A percentile compares a stretch with the other conserved stretches of the same genome.
These are phyloP conservation scores for Metschnikowia rubicola DNA, from an alignment of 805 yeast genomes.

Conservation along the genomic window DNA sequence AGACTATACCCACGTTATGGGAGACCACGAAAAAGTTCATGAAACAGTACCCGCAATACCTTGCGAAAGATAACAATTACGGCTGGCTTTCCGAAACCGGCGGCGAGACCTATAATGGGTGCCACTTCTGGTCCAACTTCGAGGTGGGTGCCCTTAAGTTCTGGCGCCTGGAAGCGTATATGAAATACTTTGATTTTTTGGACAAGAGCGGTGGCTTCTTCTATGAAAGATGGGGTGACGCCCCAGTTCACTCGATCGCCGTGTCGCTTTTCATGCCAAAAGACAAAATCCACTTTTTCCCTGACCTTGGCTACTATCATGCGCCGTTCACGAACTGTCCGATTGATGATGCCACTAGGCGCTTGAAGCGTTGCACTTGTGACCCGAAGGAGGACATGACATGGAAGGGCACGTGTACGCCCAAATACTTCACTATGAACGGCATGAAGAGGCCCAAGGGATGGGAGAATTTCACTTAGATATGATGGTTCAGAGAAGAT, in stretches of 20 bases:
- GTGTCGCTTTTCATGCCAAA: slow-evolving; percentile 71
- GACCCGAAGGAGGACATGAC: slow-evolving; percentile 70
- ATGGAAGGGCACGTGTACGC: slow-evolving; percentile 68
- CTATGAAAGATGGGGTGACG: slow-evolving; percentile 92
- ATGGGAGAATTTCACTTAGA: slow-evolving; percentile 54
- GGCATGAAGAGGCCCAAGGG: slow-evolving; percentile 59
- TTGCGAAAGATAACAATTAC: slow-evolving; percentile 38
- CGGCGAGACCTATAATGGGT: slow-evolving; percentile 71
- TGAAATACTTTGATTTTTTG: slow-evolving; percentile 58
- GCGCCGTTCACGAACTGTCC: slow-evolving; percentile 83
- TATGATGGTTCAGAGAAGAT: too few relatives aligned
- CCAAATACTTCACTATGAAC: slow-evolving; percentile 54
- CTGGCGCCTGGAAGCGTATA: slow-evolving; percentile 72
- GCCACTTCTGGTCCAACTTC: slow-evolving; percentile 91
- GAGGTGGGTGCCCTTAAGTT: slow-evolving; percentile 73
- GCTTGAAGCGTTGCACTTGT: slow-evolving; percentile 65
- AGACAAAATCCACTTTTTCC: slow-evolving; percentile 70
- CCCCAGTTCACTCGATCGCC: slow-evolving; percentile 86
- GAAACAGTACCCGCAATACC: slow-evolving; percentile 10
- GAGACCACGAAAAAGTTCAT: slow-evolving; percentile 17
- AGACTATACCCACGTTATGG: slow-evolving; percentile 21
- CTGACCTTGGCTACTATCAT: slow-evolving; percentile 81
- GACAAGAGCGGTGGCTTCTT: slow-evolving; percentile 74
- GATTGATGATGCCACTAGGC: slow-evolving; percentile 52
- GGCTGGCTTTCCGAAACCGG: slow-evolving; percentile 65